phyloP scores from a whole-genome alignment of 1,284 basidiomycete genomes.

The Pyrrhoderma lamaoense region DNA sequence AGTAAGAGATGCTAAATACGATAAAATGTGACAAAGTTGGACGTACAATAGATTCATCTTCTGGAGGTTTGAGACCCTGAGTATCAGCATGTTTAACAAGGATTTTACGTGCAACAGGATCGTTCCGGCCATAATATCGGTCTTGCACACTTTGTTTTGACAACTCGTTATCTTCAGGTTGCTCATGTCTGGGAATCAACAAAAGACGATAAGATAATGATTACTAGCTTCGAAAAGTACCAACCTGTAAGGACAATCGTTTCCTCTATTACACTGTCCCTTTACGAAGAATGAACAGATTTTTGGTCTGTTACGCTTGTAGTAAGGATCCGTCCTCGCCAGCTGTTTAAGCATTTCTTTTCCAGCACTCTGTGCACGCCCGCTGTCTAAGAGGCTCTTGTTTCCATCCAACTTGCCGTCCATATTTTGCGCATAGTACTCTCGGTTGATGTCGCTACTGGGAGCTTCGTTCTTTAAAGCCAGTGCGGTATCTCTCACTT shows the following conservation, averaged over 20 bases:
- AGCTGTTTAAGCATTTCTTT: constrained; percentile 95
- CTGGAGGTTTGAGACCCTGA: constrained; percentile 83
- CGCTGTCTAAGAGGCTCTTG: constrained; percentile 61
- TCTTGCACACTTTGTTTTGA: constrained; percentile 92
- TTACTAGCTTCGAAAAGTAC: constrained; percentile 22
- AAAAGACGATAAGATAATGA: not conserved
- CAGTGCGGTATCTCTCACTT: constrained; percentile 94
- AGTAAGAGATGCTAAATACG: not conserved
- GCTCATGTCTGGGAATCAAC: constrained; percentile 65
- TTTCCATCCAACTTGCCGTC: constrained; percentile 76
- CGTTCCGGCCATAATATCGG: constrained; percentile 84
- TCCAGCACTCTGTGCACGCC: constrained; percentile 67
- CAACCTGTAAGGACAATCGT: constrained; percentile 85
- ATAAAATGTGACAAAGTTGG: not conserved
- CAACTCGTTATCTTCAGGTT: constrained; percentile 74
- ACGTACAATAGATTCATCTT: constrained; percentile 78
- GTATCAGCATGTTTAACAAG: constrained; percentile 63
- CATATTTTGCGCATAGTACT: constrained; percentile 97
- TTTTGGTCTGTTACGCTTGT: constrained; percentile 93
- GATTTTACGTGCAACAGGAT: constrained; percentile 89
- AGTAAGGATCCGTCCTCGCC: constrained; percentile 90
- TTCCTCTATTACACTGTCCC: constrained; percentile 88
- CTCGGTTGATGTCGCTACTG: constrained; percentile 92
- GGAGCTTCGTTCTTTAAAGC: constrained; percentile 85
- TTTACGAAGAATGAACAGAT: constrained; percentile 95